Percentiles rank a stretch among this genome's conserved stretches.
These are phyloP conservation scores for Termitomyces sp. DNA, from an alignment of 768 basidiomycete species.

Conservation along the genomic window DNA sequence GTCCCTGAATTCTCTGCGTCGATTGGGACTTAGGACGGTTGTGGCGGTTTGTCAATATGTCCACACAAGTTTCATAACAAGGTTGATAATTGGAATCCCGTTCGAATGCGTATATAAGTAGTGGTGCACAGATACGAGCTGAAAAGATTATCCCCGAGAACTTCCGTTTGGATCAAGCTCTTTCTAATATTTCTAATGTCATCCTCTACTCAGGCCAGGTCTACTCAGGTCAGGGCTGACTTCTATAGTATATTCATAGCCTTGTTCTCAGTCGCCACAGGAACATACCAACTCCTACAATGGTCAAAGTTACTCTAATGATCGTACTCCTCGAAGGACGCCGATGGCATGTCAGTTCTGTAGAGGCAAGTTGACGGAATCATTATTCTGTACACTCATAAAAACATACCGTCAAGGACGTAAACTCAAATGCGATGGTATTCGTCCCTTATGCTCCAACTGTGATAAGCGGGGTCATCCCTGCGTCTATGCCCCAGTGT, in stretches of 20 bases:
- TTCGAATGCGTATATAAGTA: slow-evolving; percentile 5
- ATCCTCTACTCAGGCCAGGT: slow-evolving; percentile 8
- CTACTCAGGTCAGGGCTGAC: slow-evolving; percentile 7
- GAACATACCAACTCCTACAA: not conserved
- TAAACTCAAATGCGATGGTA: slow-evolving; percentile 71
- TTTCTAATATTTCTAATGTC: slow-evolving; percentile 9
- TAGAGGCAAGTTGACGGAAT: slow-evolving; percentile 36
- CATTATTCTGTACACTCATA: not conserved
- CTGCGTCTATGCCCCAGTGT: slow-evolving; percentile 65
- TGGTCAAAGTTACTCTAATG: slow-evolving; percentile 1
- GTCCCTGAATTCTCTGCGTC: slow-evolving; percentile 6
- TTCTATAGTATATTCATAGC: not conserved
- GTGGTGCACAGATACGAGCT: not conserved
- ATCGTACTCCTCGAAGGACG: slow-evolving; percentile 35
- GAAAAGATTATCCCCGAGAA: not conserved
- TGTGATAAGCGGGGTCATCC: slow-evolving; percentile 55
- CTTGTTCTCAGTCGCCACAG: not conserved
- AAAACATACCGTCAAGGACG: slow-evolving; percentile 36
- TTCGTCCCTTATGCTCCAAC: slow-evolving; percentile 57
- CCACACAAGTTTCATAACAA: not conserved
- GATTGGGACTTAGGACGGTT: slow-evolving; percentile 7
- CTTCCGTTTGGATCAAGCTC: not conserved
- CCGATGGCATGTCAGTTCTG: slow-evolving; percentile 76
- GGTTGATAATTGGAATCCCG: slow-evolving; percentile 7
- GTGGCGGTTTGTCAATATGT: slow-evolving; percentile 8